Evolutionary conservation across 768 basidiomycete species (phyloP).

Genomic region (Rhizopogon sp.): DNA sequence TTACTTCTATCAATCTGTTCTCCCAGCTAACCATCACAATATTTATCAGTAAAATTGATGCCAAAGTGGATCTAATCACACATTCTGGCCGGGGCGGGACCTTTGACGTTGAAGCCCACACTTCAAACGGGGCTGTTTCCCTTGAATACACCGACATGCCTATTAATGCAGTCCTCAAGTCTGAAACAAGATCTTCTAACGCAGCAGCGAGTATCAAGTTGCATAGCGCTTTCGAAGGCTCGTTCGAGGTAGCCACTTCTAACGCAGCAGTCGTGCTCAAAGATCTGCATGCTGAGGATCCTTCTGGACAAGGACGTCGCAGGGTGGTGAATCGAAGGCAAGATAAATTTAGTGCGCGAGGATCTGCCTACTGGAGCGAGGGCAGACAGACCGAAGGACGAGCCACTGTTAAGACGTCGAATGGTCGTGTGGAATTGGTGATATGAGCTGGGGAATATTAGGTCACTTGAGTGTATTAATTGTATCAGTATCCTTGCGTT

Average conservation of each 20-base stretch:
- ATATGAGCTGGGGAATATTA: slow-evolving; percentile 11
- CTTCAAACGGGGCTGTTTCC: slow-evolving; percentile 24
- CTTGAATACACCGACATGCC: slow-evolving; percentile 28
- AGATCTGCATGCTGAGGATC: slow-evolving; percentile 23
- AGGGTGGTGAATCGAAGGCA: slow-evolving; percentile 17
- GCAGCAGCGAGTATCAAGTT: slow-evolving; percentile 21
- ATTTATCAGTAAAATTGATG: slow-evolving; percentile 26
- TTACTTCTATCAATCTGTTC: not conserved
- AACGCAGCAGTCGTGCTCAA: slow-evolving; percentile 7
- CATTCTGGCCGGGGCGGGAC: slow-evolving; percentile 21
- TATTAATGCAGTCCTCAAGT: slow-evolving; percentile 28
- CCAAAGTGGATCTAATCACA: slow-evolving; percentile 29
- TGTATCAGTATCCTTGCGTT: not conserved
- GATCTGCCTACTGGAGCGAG: slow-evolving; percentile 20
- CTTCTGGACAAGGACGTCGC: slow-evolving; percentile 29
- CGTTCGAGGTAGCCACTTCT: slow-evolving; percentile 27
- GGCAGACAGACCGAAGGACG: slow-evolving; percentile 13
- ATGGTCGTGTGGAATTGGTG: slow-evolving; percentile 9
- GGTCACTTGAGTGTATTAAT: not conserved
- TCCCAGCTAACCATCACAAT: not conserved
- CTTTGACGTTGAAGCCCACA: slow-evolving; percentile 27
- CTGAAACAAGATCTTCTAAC: slow-evolving; percentile 26
- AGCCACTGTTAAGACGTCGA: slow-evolving; percentile 10
- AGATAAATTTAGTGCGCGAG: slow-evolving; percentile 7
- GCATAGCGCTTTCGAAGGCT: slow-evolving; percentile 37